Evolutionary conservation across 2,329 filamentous ascomycete species (phyloP).

Genomic region (Hypoxylon sp.): DNA sequence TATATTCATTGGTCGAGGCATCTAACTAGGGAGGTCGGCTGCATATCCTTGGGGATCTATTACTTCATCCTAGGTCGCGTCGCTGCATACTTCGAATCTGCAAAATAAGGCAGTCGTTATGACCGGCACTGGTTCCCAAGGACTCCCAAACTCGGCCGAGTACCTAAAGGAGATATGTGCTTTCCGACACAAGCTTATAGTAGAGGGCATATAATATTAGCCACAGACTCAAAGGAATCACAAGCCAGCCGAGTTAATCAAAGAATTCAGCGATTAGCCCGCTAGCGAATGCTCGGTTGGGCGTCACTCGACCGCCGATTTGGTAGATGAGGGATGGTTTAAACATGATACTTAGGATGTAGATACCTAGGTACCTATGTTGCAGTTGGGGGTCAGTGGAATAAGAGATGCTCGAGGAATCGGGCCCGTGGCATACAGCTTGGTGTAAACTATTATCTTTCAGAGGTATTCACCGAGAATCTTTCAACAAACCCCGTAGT

Average conservation of each 20-base stretch:
- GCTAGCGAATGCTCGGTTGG: too few species aligned
- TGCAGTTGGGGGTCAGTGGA: too few species aligned
- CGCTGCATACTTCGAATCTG: conserved; percentile 54
- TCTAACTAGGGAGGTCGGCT: too few species aligned
- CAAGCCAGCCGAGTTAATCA: too few species aligned
- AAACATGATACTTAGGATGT: conserved; percentile 50
- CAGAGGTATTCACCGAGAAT: conserved; percentile 65
- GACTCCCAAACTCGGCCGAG: conserved; percentile 55
- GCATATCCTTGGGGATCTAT: conserved; percentile 59
- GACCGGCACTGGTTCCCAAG: conserved; percentile 60
- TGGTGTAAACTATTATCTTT: conserved; percentile 73
- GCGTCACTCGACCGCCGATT: too few species aligned
- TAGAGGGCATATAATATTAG: too few species aligned
- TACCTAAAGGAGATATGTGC: conserved; percentile 61
- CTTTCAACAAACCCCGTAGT: conserved; percentile 69
- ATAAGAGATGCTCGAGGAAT: conserved; percentile 57
- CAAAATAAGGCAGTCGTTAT: conserved; percentile 57
- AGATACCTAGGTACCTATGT: too few species aligned
- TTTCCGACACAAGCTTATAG: too few species aligned
- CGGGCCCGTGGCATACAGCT: conserved; percentile 59
- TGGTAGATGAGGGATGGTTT: conserved; percentile 62
- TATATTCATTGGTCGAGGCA: too few species aligned
- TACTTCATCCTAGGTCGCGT: conserved; percentile 43
- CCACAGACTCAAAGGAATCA: too few species aligned
- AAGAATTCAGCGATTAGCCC: too few species aligned